Percentiles rank a stretch among this genome's conserved stretches.
Evolutionary conservation across 345 rosid species (phyloP).

Genomic region (Ceriops tagal): DNA sequence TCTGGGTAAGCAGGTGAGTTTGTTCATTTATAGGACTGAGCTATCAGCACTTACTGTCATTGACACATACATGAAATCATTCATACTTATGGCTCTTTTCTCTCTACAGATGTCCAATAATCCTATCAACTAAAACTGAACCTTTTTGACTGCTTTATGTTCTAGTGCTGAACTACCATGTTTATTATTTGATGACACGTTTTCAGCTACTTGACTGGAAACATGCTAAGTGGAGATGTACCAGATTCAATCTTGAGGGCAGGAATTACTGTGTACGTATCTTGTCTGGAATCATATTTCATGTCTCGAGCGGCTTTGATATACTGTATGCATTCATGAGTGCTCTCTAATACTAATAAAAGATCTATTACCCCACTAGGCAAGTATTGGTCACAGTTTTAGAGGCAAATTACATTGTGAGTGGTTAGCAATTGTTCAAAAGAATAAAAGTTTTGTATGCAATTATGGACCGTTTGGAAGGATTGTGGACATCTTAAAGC

Average conservation of each 20-base stretch:
- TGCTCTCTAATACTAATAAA: no score
- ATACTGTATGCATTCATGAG: no score
- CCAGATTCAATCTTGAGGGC: constrained; percentile 35
- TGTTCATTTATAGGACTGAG: neutral
- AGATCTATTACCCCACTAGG: no score
- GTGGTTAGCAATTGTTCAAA: no score
- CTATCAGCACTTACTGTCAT: no score
- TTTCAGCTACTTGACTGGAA: constrained; percentile 36
- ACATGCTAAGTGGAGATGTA: constrained; percentile 36
- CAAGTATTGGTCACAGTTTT: no score
- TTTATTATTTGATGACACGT: constrained; percentile 6
- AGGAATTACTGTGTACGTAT: constrained; percentile 36
- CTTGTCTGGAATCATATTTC: constrained; percentile 10
- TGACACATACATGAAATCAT: no score
- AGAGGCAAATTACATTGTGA: no score
- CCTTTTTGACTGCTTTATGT: neutral
- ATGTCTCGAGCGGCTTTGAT: no score
- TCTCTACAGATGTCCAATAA: neutral
- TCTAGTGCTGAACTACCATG: neutral
- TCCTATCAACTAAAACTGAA: neutral
- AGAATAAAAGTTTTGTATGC: no score
- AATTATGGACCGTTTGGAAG: no score
- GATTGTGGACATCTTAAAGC: no score
- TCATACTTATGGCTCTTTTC: neutral
- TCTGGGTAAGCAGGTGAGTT: neutral